phyloP scores from a whole-genome alignment of 495 filamentous ascomycete species.

The Clohesyomyces aquaticus region DNA sequence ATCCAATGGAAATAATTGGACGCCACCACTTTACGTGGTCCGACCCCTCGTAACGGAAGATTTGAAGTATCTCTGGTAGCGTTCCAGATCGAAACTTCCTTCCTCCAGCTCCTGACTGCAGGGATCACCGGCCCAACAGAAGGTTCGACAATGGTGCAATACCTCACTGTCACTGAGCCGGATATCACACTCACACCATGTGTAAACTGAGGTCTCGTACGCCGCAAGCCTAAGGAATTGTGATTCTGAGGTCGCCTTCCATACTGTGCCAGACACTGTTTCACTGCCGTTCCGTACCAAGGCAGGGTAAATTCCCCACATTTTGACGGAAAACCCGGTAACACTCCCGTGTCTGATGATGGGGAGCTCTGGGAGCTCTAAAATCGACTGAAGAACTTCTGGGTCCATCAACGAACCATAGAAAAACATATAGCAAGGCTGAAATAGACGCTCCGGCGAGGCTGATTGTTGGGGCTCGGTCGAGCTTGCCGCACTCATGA shows the following conservation, averaged over 20 bases:
- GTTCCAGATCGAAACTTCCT: conserved; percentile 23
- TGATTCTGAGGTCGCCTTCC: conserved; percentile 3
- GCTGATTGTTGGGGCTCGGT: too few species aligned
- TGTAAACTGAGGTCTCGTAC: conserved; percentile 28
- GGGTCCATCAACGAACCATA: conserved; percentile 34
- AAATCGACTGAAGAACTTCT: conserved; percentile 22
- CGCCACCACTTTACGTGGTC: too few species aligned
- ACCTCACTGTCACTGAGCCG: conserved; percentile 1
- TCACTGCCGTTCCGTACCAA: background rate
- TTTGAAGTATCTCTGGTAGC: conserved; percentile 28
- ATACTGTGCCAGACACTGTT: conserved; percentile 16
- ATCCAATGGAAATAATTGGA: too few species aligned
- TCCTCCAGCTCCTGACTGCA: conserved; percentile 24
- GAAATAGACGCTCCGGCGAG: too few species aligned
- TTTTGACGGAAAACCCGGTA: conserved; percentile 10
- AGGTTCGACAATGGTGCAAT: conserved; percentile 10
- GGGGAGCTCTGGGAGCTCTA: conserved; percentile 3
- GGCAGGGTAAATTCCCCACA: conserved; percentile 31
- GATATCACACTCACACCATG: conserved; percentile 28
- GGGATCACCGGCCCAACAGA: conserved; percentile 27
- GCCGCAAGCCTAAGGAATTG: conserved; percentile 10
- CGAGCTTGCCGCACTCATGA: too few species aligned
- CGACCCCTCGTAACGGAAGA: too few species aligned
- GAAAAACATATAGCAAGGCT: conserved; percentile 32
- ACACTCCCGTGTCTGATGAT: background rate